A percentile compares a stretch with the other conserved stretches of the same genome.
Conservation (phyloP, 73 alveolate genomes). For the Paramecium pentaurelia region DNA sequence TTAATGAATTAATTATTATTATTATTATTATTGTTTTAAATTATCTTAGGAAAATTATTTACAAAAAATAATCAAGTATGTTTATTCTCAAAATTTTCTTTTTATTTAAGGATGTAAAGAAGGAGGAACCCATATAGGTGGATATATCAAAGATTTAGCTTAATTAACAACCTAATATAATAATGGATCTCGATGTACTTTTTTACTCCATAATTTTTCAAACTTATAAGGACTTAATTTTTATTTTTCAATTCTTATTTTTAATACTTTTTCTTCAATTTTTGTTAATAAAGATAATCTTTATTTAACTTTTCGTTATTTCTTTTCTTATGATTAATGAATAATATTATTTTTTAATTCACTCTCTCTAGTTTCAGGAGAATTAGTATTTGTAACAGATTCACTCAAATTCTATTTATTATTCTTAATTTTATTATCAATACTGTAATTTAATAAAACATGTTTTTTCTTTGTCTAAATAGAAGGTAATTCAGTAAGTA, state of each 20-base stretch:
- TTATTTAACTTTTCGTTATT: background rate
- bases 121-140: slow-evolving; percentile 40
- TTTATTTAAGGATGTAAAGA: background rate
- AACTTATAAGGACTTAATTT: slow-evolving; percentile 8
- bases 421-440: background rate
- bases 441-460: background rate
- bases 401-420: background rate
- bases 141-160: background rate
- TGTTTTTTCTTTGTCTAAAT: background rate
- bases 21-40: background rate
- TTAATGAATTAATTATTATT: background rate
- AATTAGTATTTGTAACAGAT: background rate
- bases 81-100: background rate
- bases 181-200: background rate
- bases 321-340: background rate
- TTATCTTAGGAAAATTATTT: background rate
- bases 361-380: background rate
- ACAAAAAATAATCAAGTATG: background rate
- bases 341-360: background rate
- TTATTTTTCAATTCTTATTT: background rate
- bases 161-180: background rate
- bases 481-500: background rate
- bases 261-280: background rate
- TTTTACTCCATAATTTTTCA: background rate
- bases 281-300: background rate